These are phyloP conservation scores for Phytophthora europaea DNA, from an alignment of 352 stramenopile genomes.

Conservation along the genomic window DNA sequence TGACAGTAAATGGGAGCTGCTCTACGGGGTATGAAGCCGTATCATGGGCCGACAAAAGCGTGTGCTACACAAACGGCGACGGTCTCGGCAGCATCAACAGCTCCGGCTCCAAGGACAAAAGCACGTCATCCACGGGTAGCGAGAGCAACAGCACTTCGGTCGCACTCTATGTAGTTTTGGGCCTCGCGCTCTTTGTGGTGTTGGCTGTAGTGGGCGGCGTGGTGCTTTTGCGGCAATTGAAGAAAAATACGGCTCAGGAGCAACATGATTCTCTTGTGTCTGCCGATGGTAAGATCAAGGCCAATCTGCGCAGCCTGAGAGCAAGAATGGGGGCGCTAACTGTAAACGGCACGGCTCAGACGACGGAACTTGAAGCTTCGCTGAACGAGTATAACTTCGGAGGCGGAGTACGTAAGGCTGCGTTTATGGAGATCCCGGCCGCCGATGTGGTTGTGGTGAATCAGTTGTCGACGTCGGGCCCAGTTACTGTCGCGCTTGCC, in stretches of 20 bases:
- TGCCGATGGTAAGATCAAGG: constrained; percentile 55
- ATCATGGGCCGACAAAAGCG: constrained; percentile 57
- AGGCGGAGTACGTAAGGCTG: constrained; percentile 59
- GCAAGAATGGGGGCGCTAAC: constrained; percentile 28
- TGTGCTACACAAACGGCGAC: constrained; percentile 60
- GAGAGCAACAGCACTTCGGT: constrained; percentile 34
- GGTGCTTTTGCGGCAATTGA: constrained; percentile 66
- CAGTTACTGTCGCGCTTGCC: constrained; percentile 56
- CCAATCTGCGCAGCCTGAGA: constrained; percentile 46
- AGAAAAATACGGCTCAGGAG: constrained; percentile 53
- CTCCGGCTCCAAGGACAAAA: constrained; percentile 40
- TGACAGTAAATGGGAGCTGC: constrained; percentile 53
- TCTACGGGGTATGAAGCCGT: constrained; percentile 55
- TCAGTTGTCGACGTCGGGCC: constrained; percentile 55
- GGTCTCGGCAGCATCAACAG: constrained; percentile 52
- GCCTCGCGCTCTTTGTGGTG: constrained; percentile 49
- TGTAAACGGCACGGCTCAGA: constrained; percentile 27
- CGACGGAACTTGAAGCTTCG: constrained; percentile 44
- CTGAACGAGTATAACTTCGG: constrained; percentile 53
- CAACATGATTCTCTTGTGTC: constrained; percentile 41
- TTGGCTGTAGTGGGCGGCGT: constrained; percentile 63
- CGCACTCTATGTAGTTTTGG: constrained; percentile 52
- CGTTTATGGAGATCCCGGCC: constrained; percentile 64
- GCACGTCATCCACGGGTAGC: constrained; percentile 41
- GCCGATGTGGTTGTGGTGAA: constrained; percentile 50